phyloP scores from a whole-genome alignment of 345 rosid genomes.

The Acer yangbiense region DNA sequence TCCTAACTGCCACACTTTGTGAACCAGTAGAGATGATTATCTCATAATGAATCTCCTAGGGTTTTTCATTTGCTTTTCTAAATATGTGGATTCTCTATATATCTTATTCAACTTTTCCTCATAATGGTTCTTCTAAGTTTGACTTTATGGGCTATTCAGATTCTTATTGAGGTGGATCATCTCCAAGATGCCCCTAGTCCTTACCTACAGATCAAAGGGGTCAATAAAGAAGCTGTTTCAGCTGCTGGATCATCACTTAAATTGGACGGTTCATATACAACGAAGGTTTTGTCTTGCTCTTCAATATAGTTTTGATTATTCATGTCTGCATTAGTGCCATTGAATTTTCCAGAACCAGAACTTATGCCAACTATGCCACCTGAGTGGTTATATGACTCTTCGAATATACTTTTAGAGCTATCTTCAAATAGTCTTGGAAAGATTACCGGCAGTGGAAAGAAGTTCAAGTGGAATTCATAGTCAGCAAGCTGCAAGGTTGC shows the following conservation, averaged over 20 bases:
- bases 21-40: neutral
- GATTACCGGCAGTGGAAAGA: constrained; percentile 67
- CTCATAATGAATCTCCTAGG: neutral
- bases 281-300: constrained; percentile 63
- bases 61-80: neutral
- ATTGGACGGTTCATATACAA: constrained; percentile 91
- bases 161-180: constrained; percentile 93
- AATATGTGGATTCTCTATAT: neutral
- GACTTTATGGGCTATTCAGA: constrained; percentile 38
- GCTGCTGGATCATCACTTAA: constrained; percentile 90
- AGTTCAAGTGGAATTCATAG: constrained; percentile 75
- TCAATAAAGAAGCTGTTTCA: constrained; percentile 86
- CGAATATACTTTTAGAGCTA: constrained; percentile 55
- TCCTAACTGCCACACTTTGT: neutral
- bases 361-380: neutral
- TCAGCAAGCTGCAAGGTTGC: constrained; percentile 84
- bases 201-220: constrained; percentile 96
- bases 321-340: neutral
- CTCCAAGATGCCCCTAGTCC: constrained; percentile 82
- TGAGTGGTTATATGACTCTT: constrained; percentile 13
- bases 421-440: constrained; percentile 88
- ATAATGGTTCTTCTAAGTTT: constrained; percentile 1
- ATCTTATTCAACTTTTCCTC: constrained; percentile 3
- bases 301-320: neutral
- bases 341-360: neutral